Percentiles rank a stretch among this genome's conserved stretches.
Conservation (phyloP, 371 early-diverging fungal species). For the Mucor saturninus region DNA sequence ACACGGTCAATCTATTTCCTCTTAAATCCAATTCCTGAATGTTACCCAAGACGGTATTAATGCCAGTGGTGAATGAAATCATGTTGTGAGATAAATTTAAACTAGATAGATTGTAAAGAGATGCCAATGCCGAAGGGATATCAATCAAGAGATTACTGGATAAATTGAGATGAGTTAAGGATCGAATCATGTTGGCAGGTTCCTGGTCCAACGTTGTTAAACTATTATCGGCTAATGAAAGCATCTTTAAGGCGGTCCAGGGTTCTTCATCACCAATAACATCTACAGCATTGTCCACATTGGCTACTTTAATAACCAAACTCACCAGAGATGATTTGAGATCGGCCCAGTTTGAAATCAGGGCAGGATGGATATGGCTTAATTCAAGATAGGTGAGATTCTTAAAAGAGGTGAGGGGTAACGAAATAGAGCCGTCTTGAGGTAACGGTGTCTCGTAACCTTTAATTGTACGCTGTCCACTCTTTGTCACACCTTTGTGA, state of each 20-base stretch:
- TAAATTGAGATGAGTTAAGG: constrained; percentile 64
- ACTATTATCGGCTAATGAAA: constrained; percentile 64
- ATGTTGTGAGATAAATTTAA: constrained; percentile 71
- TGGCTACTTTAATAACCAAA: constrained; percentile 50
- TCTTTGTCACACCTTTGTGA: constrained; percentile 39
- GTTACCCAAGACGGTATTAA: constrained; percentile 70
- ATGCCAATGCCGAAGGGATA: constrained; percentile 62
- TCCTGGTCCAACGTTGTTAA: constrained; percentile 55
- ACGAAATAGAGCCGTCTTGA: constrained; percentile 43
- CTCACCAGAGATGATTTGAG: constrained; percentile 47
- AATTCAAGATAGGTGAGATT: constrained; percentile 58
- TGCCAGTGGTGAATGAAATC: constrained; percentile 63
- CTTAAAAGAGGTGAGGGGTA: constrained; percentile 49
- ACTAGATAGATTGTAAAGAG: constrained; percentile 61
- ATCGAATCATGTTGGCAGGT: constrained; percentile 48
- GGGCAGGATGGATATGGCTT: constrained; percentile 47
- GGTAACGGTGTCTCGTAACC: constrained; percentile 49
- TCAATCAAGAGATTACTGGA: constrained; percentile 67
- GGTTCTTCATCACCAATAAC: constrained; percentile 15
- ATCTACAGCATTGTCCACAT: constrained; percentile 41
- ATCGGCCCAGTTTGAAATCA: constrained; percentile 55
- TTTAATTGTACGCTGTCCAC: constrained; percentile 53
- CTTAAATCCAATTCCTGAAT: constrained; percentile 66
- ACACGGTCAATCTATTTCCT: constrained; percentile 66
- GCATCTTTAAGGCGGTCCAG: constrained; percentile 54